Percentiles rank a stretch among this genome's conserved stretches.
Conservation (phyloP, 768 basidiomycete species). For the Leccinum pellstonianum region DNA sequence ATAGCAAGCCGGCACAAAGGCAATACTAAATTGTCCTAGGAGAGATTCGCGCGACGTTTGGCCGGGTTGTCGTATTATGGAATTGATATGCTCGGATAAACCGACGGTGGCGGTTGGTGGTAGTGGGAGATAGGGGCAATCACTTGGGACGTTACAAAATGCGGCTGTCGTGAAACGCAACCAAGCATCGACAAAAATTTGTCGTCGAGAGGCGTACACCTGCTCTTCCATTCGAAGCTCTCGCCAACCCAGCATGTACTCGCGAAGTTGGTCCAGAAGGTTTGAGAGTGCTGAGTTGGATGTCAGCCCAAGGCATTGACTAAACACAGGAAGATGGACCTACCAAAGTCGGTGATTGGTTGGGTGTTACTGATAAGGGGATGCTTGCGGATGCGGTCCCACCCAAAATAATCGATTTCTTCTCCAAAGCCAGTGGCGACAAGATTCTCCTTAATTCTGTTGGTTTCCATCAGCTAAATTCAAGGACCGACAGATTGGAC, state of each 20-base stretch:
- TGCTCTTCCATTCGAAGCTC: constrained; percentile 32
- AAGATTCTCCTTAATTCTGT: constrained; percentile 23
- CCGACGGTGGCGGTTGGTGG: constrained; percentile 30
- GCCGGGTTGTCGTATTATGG: constrained; percentile 25
- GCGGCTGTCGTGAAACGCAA: constrained; percentile 15
- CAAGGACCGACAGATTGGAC: constrained; percentile 3
- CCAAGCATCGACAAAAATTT: constrained; percentile 28
- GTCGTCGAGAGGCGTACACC: constrained; percentile 28
- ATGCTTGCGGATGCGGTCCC: constrained; percentile 33
- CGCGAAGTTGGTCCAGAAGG: constrained; percentile 22
- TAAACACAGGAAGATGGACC: background rate
- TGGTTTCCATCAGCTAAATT: constrained; percentile 5
- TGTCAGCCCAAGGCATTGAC: constrained; percentile 6
- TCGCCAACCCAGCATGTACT: constrained; percentile 32
- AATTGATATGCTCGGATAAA: constrained; percentile 21
- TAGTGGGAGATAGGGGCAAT: constrained; percentile 24
- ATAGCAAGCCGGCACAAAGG: constrained; percentile 17
- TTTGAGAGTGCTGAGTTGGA: constrained; percentile 14
- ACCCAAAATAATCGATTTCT: constrained; percentile 31
- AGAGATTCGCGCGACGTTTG: constrained; percentile 10
- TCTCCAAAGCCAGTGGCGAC: constrained; percentile 22
- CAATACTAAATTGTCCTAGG: constrained; percentile 15
- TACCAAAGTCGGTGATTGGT: constrained; percentile 24
- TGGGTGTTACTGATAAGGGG: constrained; percentile 28
- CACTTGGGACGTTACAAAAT: constrained; percentile 16